phyloP scores from a whole-genome alignment of 1,139 yeast species.

The Geotrichum siamense region DNA sequence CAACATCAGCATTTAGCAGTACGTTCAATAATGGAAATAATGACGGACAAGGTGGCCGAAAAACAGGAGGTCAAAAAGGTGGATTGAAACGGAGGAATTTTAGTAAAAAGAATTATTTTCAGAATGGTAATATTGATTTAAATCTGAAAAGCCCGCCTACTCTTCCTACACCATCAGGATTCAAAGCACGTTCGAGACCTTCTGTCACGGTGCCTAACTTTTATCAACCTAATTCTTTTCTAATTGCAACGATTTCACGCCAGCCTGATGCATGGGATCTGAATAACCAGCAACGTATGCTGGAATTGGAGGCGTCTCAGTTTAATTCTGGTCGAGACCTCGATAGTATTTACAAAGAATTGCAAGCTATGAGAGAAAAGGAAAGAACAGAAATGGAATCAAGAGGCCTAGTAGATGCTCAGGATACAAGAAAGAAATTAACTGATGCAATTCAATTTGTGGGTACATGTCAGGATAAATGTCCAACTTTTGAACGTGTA shows the following conservation, averaged over 20 bases:
- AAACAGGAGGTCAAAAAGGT: too few relatives aligned
- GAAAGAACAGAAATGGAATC: constrained; percentile 79
- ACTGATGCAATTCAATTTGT: constrained; percentile 80
- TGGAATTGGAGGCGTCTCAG: constrained; percentile 36
- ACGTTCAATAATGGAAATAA: too few relatives aligned
- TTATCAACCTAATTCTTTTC: constrained; percentile 5
- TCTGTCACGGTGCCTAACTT: constrained; percentile 8
- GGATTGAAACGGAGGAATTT: too few relatives aligned
- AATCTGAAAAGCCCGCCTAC: too few relatives aligned
- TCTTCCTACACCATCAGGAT: constrained; percentile 19
- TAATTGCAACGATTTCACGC: constrained; percentile 8
- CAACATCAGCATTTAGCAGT: too few relatives aligned
- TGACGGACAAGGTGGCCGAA: too few relatives aligned
- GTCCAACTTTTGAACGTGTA: constrained; percentile 88
- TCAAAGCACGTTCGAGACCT: constrained; percentile 10
- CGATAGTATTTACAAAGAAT: constrained; percentile 45
- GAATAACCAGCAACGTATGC: constrained; percentile 46
- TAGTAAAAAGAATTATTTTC: too few relatives aligned
- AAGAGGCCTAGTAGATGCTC: constrained; percentile 80
- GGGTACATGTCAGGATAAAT: constrained; percentile 91
- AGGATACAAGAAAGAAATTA: constrained; percentile 70
- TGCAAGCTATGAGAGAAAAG: constrained; percentile 64
- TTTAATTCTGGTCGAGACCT: constrained; percentile 36
- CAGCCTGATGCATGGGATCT: constrained; percentile 44
- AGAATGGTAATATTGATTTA: too few relatives aligned